phyloP scores from a whole-genome alignment of 495 filamentous ascomycete species.

The Daldinia concentrica region DNA sequence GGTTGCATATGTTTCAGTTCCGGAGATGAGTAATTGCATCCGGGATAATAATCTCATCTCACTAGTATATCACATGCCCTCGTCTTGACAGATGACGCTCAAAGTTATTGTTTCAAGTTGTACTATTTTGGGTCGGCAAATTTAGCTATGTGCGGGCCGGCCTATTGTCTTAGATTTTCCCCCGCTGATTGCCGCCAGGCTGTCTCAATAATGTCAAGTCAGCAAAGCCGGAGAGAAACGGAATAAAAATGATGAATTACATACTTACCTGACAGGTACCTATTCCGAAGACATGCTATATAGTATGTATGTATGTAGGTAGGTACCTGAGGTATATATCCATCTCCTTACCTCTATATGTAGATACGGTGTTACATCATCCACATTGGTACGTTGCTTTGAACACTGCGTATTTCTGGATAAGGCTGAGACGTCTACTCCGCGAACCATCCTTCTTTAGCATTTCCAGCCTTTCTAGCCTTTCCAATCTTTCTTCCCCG shows the following conservation, averaged over 20 bases:
- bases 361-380: slow-evolving; percentile 3
- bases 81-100: neutral
- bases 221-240: neutral
- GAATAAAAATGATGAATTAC: neutral
- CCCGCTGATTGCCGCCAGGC: neutral
- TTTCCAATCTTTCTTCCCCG: neutral
- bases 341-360: neutral
- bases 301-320: too few relatives aligned
- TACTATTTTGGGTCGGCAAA: slow-evolving; percentile 24
- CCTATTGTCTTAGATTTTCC: neutral
- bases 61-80: slow-evolving; percentile 2
- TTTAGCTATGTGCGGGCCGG: slow-evolving; percentile 12
- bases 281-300: neutral
- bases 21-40: neutral
- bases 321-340: neutral
- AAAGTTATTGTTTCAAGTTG: slow-evolving; percentile 12
- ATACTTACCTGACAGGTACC: neutral
- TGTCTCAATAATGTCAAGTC: neutral
- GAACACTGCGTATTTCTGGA: neutral
- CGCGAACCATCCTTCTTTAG: slow-evolving; percentile 18
- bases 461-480: neutral
- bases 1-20: slow-evolving; percentile 26
- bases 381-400: neutral
- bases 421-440: slow-evolving; percentile 26
- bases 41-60: slow-evolving; percentile 11